A percentile compares a stretch with the other conserved stretches of the same genome.
These are phyloP conservation scores for Xylaria cubensis DNA, from an alignment of 495 filamentous ascomycete species.

Conservation along the genomic window DNA sequence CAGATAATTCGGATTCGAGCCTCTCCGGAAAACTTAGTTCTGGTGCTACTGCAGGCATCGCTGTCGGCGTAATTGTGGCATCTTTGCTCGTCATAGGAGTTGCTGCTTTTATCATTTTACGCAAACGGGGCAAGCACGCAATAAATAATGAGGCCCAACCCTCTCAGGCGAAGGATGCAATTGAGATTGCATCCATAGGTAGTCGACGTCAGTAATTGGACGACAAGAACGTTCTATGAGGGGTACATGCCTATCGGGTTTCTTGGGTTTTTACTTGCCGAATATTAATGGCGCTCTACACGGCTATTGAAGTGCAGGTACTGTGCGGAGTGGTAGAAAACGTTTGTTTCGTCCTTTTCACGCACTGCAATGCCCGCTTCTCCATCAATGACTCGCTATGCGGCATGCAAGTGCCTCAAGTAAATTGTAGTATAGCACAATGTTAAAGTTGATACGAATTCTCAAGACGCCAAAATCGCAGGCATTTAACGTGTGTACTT, in stretches of 20 bases:
- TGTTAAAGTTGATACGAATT: no score
- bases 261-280: no score
- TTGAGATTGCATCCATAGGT: slow-evolving; percentile 36
- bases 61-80: slow-evolving; percentile 37
- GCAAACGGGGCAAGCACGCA: slow-evolving; percentile 26
- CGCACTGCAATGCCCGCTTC: no score
- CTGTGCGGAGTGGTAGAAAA: no score
- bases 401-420: no score
- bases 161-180: slow-evolving; percentile 21
- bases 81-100: slow-evolving; percentile 36
- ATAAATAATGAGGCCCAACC: slow-evolving; percentile 24
- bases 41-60: slow-evolving; percentile 28
- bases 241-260: background rate
- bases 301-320: no score
- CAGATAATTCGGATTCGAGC: slow-evolving; percentile 17
- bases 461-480: no score
- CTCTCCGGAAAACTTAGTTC: slow-evolving; percentile 43
- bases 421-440: no score
- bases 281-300: no score
- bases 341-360: no score
- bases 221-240: background rate
- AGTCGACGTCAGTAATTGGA: slow-evolving; percentile 24
- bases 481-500: no score
- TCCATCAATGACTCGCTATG: no score
- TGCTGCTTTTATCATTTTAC: slow-evolving; percentile 36